Evolutionary conservation across 371 early-diverging fungal species (phyloP).

Genomic region (Mucor racemosus): DNA sequence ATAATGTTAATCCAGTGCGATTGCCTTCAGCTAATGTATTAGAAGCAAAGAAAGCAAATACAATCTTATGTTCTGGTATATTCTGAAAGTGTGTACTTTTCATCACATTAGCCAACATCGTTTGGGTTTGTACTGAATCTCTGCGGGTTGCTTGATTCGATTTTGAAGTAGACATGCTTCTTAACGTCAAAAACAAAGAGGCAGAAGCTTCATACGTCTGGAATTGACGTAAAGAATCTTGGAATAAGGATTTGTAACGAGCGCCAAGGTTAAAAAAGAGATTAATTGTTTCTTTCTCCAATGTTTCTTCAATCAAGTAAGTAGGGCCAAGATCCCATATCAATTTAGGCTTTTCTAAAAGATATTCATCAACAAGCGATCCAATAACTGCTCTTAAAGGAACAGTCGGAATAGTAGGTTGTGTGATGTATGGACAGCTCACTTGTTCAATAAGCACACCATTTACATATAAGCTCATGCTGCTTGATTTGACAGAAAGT

Average conservation of each 20-base stretch:
- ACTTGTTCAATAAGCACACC: constrained; percentile 62
- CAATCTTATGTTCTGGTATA: constrained; percentile 64
- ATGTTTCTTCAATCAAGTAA: constrained; percentile 63
- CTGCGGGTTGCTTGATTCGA: constrained; percentile 14
- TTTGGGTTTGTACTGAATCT: constrained; percentile 35
- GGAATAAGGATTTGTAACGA: constrained; percentile 69
- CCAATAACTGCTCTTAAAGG: constrained; percentile 48
- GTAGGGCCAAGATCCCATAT: constrained; percentile 75
- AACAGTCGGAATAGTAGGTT: constrained; percentile 42
- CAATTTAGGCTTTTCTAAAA: constrained; percentile 25
- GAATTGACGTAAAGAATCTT: constrained; percentile 70
- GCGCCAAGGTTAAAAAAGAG: constrained; percentile 69
- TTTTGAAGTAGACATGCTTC: constrained; percentile 43
- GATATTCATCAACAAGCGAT: constrained; percentile 34
- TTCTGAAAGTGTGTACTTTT: constrained; percentile 54
- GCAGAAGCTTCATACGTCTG: constrained; percentile 73
- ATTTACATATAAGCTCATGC: constrained; percentile 67
- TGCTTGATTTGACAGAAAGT: constrained; percentile 56
- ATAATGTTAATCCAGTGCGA: constrained; percentile 42
- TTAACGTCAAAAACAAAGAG: constrained; percentile 56
- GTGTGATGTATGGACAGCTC: constrained; percentile 64
- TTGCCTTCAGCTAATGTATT: constrained; percentile 57
- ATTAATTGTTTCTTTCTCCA: constrained; percentile 65
- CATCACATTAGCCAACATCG: constrained; percentile 58
- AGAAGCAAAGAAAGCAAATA: constrained; percentile 68